These are phyloP conservation scores for Phoenix roebelenii DNA, from an alignment of 176 grass and related monocot species.

Conservation along the genomic window DNA sequence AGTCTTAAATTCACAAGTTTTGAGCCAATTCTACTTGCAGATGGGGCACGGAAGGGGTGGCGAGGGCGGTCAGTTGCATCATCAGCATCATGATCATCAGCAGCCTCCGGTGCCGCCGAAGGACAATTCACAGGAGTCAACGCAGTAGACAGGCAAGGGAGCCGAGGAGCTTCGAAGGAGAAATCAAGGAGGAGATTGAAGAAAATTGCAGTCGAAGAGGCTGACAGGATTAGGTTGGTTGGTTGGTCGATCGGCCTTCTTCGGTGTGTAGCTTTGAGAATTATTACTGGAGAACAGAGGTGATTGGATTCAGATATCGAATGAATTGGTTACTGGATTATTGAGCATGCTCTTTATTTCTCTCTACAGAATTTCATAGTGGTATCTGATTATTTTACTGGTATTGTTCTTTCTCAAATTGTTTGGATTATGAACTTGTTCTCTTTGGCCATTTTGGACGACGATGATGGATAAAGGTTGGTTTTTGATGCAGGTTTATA, in stretches of 20 bases:
- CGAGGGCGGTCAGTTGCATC: constrained; percentile 35
- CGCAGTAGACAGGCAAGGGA: constrained; percentile 24
- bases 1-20: constrained; percentile 3
- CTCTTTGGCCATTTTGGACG: background rate
- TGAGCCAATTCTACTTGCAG: constrained; percentile 16
- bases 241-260: constrained; percentile 10
- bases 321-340: background rate
- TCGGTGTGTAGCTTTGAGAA: constrained; percentile 5
- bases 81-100: constrained; percentile 35
- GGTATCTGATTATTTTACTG: background rate
- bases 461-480: background rate
- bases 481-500: constrained; percentile 32
- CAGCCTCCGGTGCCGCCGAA: constrained; percentile 28
- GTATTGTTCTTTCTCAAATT: background rate
- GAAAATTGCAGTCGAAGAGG: constrained; percentile 5
- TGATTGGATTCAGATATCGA: too few relatives aligned
- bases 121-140: constrained; percentile 50
- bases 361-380: background rate
- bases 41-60: constrained; percentile 3
- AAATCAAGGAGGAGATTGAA: constrained; percentile 2
- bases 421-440: too few relatives aligned
- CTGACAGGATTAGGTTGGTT: background rate
- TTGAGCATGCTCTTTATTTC: background rate
- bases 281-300: too few relatives aligned
- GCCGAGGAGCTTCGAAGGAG: background rate